Percentiles rank a stretch among this genome's conserved stretches.
These are phyloP conservation scores for Basipetospora chlamydospora DNA, from an alignment of 2,329 filamentous ascomycete genomes.

Conservation along the genomic window DNA sequence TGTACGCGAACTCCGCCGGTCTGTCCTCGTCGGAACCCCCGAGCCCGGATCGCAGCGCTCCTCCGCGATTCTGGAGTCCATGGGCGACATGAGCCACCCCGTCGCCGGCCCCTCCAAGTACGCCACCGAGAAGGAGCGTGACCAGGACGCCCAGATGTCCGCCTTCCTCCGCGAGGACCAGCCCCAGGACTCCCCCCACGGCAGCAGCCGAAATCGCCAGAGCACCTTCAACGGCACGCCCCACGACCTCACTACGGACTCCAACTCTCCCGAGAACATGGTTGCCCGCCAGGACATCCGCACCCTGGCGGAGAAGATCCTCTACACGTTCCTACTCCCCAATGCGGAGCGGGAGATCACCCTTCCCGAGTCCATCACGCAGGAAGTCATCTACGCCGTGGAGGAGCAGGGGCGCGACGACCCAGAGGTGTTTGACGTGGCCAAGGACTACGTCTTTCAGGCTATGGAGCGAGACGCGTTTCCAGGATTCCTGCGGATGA, in stretches of 20 bases:
- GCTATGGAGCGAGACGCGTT: conserved; percentile 99
- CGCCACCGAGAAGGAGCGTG: conserved; percentile 55
- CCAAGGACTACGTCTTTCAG: conserved; percentile 98
- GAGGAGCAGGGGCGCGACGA: conserved; percentile 88
- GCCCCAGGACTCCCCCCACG: conserved; percentile 38
- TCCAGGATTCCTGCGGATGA: conserved; percentile 86
- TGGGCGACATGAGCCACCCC: conserved; percentile 50
- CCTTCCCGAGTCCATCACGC: conserved; percentile 72
- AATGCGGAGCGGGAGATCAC: conserved; percentile 96
- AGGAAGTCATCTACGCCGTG: conserved; percentile 73
- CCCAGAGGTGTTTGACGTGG: conserved; percentile 90
- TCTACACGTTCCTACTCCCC: conserved; percentile 93
- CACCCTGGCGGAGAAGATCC: conserved; percentile 89
- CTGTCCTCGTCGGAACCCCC: conserved; percentile 83
- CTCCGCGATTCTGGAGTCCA: conserved; percentile 59
- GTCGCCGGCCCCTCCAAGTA: conserved; percentile 48
- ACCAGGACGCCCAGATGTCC: conserved; percentile 80
- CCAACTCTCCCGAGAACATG: conserved; percentile 68
- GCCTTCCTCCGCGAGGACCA: conserved; percentile 63
- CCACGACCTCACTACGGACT: conserved; percentile 53
- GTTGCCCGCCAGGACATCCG: conserved; percentile 83
- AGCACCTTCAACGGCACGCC: conserved; percentile 47
- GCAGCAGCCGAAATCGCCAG: conserved; percentile 31
- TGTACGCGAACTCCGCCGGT: conserved; percentile 85
- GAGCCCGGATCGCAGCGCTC: conserved; percentile 74